Percentiles rank a stretch among this genome's conserved stretches.
Evolutionary conservation across 495 filamentous ascomycete species (phyloP).

Genomic region (Annulohypoxylon nitens): DNA sequence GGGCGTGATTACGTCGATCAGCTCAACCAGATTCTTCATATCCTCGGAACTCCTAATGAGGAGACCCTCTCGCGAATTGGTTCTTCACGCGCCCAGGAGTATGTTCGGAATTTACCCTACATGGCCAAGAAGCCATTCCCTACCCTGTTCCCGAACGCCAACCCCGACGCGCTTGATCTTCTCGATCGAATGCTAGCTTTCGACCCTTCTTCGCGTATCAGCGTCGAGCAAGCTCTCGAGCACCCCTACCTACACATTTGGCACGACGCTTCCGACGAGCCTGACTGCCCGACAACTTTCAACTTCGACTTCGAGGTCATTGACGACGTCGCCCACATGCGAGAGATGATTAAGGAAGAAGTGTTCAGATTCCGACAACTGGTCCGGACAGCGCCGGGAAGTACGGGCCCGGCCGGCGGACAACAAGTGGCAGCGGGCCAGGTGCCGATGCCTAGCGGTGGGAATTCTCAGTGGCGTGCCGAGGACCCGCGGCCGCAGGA

Average conservation of each 20-base stretch:
- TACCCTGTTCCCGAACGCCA: conserved; percentile 90
- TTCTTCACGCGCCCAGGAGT: conserved; percentile 95
- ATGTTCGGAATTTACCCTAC: conserved; percentile 96
- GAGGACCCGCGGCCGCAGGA: conserved; percentile 94
- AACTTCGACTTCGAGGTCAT: conserved; percentile 98
- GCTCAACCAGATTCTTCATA: conserved; percentile 98
- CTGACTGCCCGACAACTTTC: conserved; percentile 90
- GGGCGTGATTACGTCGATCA: conserved; percentile 99
- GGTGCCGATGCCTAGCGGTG: conserved; percentile 80
- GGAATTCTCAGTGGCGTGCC: conserved; percentile 75
- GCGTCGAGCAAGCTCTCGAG: conserved; percentile 92
- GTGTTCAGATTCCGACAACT: conserved; percentile 82
- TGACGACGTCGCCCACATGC: conserved; percentile 93
- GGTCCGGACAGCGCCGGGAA: conserved; percentile 75
- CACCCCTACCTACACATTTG: conserved; percentile 97
- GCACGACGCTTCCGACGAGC: conserved; percentile 98
- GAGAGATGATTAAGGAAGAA: conserved; percentile 96
- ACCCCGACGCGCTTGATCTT: conserved; percentile 94
- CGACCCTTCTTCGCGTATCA: conserved; percentile 90
- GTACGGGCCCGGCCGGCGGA: conserved; percentile 42
- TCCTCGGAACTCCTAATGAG: conserved; percentile 95
- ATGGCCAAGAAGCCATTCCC: conserved; percentile 95
- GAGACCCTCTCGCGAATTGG: conserved; percentile 95
- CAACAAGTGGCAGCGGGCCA: conserved; percentile 52
- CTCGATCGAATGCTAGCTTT: conserved; percentile 97